Base-by-base conservation (phyloP, 2,329 filamentous ascomycete genomes). In the Lojkania enalia region DNA sequence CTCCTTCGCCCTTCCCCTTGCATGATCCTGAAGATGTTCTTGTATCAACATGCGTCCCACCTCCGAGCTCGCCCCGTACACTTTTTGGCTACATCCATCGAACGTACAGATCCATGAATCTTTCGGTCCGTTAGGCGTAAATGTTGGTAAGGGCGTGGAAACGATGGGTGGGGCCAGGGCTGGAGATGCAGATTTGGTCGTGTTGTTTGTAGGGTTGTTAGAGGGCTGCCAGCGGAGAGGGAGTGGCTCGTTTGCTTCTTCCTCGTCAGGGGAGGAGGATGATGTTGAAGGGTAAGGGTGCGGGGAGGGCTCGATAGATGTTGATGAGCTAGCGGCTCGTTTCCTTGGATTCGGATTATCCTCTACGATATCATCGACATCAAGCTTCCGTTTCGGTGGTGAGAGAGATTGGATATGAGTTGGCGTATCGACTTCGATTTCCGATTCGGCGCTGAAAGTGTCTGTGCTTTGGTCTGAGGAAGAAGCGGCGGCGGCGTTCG, bases 21-120 rank as follows among this genome's bases (percentile, higher is more conserved):
- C 79, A 58, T 89, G 86, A 40, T 79, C 72, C 29, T 74, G 74
- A 51, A 84, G 78, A 60, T 90, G 86, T 36, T 78, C 72, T 14
- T 73, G 74, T 35, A 89, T 85, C 7, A 80, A 69, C 3, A 74
- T 69, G 46, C 81, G 77, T 18, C 80, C 80, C 0, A 77, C 73
- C 2, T 77, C 68, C 31, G 79, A 74, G 33, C 82, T 78, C n/a
- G 81, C 82, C 2, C 77, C 77, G 49, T 84, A 83, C 9, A 88
- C 81, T 30, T 84, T 75, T 54, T 83, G 83, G 27, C 71, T 71
- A 58, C 86, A 90, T 18, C 78, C 83, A 9, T 82, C 79, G 49
- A 85, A 76, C 3, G 78, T 77, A 57, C 86, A 90, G 1, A 72
- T 73, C 85, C 86, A 90, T 0, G 82, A 82, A 41, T 84, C 79